phyloP scores from a whole-genome alignment of 345 rosid species.

The Citrus sp. region DNA sequence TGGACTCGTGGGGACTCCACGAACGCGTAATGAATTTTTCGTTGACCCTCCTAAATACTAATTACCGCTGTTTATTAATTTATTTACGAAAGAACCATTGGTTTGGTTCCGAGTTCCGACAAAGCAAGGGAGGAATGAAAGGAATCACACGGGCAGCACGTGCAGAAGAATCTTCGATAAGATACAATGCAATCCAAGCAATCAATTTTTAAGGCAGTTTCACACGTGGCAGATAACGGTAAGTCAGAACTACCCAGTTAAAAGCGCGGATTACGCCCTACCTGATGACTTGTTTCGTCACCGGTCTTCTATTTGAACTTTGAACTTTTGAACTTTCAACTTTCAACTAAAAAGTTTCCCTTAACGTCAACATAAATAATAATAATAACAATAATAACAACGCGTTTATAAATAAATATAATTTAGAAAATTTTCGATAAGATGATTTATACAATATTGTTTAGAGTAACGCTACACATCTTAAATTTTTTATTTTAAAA shows the following conservation, averaged over 20 bases:
- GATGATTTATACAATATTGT: no score
- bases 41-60: no score
- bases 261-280: background rate
- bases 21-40: no score
- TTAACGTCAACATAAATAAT: no score
- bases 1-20: no score
- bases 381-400: no score
- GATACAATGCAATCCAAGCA: background rate
- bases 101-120: background rate
- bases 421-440: no score
- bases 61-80: background rate
- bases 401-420: no score
- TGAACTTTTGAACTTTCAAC: no score
- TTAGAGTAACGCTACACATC: no score
- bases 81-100: background rate
- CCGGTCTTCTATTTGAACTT: background rate
- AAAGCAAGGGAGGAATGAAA: background rate
- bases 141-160: background rate
- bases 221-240: background rate
- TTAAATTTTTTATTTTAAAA: no score
- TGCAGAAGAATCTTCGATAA: background rate
- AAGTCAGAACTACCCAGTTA: background rate
- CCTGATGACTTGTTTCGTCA: background rate
- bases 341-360: background rate
- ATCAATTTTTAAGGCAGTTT: background rate